phyloP scores from a whole-genome alignment of 1,284 basidiomycete species.

The Takashimella tepidaria region DNA sequence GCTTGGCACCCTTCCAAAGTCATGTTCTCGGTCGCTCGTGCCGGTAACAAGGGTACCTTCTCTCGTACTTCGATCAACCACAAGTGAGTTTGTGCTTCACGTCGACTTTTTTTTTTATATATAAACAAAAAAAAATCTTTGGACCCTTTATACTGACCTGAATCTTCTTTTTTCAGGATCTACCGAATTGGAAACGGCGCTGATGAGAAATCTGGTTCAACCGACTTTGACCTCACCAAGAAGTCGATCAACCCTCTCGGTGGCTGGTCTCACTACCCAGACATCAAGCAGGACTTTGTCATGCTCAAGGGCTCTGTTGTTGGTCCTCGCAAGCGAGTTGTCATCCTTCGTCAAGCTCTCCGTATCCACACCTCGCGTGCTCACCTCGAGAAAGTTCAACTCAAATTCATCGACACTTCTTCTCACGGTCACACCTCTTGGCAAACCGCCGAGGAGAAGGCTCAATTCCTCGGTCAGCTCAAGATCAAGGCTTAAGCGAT shows the following conservation, averaged over 20 bases:
- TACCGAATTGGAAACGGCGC: conserved; percentile 86
- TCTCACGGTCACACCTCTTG: conserved; percentile 57
- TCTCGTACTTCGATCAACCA: conserved; percentile 90
- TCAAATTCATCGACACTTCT: conserved; percentile 94
- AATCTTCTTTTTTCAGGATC: too few species aligned
- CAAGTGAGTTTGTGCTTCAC: too few species aligned
- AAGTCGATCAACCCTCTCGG: conserved; percentile 97
- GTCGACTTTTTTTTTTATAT: too few species aligned
- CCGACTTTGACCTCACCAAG: conserved; percentile 87
- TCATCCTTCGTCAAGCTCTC: conserved; percentile 41
- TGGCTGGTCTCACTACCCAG: conserved; percentile 96
- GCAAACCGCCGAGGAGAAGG: conserved; percentile 95
- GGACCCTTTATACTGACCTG: too few species aligned
- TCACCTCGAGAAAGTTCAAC: conserved; percentile 75
- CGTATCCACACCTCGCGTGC: conserved; percentile 51
- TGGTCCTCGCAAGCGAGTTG: conserved; percentile 94
- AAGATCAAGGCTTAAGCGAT: conserved; percentile 47
- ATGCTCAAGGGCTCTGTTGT: conserved; percentile 92
- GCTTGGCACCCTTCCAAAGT: conserved; percentile 98
- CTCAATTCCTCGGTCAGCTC: conserved; percentile 75
- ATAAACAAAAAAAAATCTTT: too few species aligned
- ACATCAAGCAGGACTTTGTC: conserved; percentile 97
- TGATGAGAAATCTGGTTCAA: conserved; percentile 82
- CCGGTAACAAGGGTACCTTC: conserved; percentile 99
- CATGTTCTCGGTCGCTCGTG: conserved; percentile 95